These are phyloP conservation scores for Avena sativa DNA, from an alignment of 176 grass and related monocot species.

Conservation along the genomic window DNA sequence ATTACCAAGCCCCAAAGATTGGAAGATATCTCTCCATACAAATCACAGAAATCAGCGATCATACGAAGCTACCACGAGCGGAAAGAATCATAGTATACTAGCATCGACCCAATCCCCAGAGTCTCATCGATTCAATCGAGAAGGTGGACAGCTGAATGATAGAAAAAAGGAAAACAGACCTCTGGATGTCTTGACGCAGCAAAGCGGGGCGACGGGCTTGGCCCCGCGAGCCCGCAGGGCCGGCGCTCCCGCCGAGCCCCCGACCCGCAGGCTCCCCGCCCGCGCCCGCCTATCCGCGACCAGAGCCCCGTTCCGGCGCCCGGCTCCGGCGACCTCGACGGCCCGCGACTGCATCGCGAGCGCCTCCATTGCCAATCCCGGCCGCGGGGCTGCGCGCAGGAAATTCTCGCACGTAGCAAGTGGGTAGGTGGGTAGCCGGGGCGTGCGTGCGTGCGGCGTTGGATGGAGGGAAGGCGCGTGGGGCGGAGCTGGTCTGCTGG, in stretches of 20 bases:
- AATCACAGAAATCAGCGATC: neutral
- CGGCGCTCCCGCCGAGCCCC: neutral
- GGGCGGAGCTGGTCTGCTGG: neutral
- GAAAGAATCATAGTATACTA: neutral
- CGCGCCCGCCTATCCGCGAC: neutral
- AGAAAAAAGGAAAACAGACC: constrained; percentile 28
- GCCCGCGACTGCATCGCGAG: constrained; percentile 35
- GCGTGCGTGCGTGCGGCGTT: neutral
- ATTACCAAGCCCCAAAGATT: no score
- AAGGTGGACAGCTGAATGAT: neutral
- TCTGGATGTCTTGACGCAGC: constrained; percentile 41
- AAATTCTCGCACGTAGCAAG: neutral
- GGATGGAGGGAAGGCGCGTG: neutral
- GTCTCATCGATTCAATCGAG: neutral
- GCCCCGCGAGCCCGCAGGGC: constrained; percentile 3
- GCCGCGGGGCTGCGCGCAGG: neutral
- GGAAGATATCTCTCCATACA: no score
- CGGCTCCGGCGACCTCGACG: neutral
- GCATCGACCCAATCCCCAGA: neutral
- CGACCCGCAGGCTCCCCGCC: constrained; percentile 17
- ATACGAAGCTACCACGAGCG: neutral
- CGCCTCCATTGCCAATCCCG: constrained; percentile 38
- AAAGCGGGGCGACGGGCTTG: constrained; percentile 31
- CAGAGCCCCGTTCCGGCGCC: neutral
- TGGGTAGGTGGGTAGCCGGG: constrained; percentile 6